Conservation (phyloP, 441 rosid species). For the Metrosideros polymorpha region DNA sequence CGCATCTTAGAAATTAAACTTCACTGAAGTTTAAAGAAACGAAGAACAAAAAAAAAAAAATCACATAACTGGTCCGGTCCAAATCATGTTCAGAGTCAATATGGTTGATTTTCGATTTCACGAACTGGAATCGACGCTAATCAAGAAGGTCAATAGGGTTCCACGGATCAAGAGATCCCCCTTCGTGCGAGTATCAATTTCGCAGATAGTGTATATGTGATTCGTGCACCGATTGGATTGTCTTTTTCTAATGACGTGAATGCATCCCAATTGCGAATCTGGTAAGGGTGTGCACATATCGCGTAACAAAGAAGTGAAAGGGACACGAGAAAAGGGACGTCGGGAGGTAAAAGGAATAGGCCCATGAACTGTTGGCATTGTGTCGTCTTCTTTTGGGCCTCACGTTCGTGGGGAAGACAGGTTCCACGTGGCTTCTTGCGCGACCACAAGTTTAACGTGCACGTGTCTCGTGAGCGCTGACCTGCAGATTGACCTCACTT, state of each 20-base stretch:
- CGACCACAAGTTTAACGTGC: not conserved
- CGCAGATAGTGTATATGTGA: not conserved
- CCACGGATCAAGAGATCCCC: too few relatives aligned
- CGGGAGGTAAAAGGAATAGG: not conserved
- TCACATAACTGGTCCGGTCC: too few relatives aligned
- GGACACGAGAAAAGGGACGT: not conserved
- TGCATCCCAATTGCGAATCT: not conserved
- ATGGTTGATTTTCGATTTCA: fast-evolving
- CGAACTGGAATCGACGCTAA: fast-evolving
- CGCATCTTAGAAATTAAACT: not conserved
- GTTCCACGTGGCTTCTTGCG: not conserved
- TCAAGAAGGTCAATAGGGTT: not conserved
- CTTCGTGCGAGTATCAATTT: not conserved
- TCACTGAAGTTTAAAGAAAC: not conserved
- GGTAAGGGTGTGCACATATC: not conserved
- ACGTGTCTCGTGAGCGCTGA: not conserved
- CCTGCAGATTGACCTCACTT: not conserved
- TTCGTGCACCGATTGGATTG: not conserved
- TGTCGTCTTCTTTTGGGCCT: not conserved
- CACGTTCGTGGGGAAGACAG: not conserved
- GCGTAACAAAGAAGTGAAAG: not conserved
- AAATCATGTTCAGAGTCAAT: not conserved
- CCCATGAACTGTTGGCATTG: not conserved
- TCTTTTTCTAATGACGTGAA: not conserved
- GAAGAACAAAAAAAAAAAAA: too few relatives aligned